phyloP scores from a whole-genome alignment of 106 monocot species.

The Allium sativum region DNA sequence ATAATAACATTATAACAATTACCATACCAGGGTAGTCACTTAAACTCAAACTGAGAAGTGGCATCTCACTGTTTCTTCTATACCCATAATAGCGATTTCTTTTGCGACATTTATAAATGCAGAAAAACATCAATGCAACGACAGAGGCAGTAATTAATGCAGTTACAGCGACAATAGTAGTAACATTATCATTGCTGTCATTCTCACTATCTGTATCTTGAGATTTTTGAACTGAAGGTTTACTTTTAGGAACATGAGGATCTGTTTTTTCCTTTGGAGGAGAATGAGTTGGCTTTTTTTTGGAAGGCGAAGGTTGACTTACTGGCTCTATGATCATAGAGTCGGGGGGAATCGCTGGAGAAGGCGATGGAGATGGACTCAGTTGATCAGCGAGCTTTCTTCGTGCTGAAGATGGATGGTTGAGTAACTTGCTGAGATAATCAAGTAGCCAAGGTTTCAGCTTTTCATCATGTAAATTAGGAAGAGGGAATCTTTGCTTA shows the following conservation, averaged over 20 bases:
- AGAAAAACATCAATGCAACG: slow-evolving; percentile 20
- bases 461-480: slow-evolving; percentile 2
- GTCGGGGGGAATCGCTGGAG: neutral
- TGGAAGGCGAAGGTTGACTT: neutral
- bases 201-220: neutral
- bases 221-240: neutral
- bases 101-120: slow-evolving; percentile 16
- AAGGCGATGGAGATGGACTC: slow-evolving; percentile 1
- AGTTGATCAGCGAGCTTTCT: slow-evolving; percentile 18
- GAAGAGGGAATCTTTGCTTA: slow-evolving; percentile 4
- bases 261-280: neutral
- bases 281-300: neutral
- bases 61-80: slow-evolving; percentile 29
- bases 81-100: slow-evolving; percentile 2
- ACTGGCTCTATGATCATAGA: too few relatives aligned
- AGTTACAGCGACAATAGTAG: slow-evolving; percentile 34
- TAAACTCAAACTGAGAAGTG: slow-evolving; percentile 45
- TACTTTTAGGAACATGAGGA: neutral
- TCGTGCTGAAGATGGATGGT: slow-evolving; percentile 10
- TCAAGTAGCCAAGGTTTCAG: slow-evolving; percentile 7
- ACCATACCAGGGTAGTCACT: slow-evolving; percentile 45
- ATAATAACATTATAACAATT: slow-evolving; percentile 6
- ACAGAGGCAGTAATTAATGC: slow-evolving; percentile 23
- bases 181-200: slow-evolving; percentile 11
- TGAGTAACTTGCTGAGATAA: slow-evolving; percentile 11